phyloP scores from a whole-genome alignment of 2,329 filamentous ascomycete species.

The Dothistroma pini region DNA sequence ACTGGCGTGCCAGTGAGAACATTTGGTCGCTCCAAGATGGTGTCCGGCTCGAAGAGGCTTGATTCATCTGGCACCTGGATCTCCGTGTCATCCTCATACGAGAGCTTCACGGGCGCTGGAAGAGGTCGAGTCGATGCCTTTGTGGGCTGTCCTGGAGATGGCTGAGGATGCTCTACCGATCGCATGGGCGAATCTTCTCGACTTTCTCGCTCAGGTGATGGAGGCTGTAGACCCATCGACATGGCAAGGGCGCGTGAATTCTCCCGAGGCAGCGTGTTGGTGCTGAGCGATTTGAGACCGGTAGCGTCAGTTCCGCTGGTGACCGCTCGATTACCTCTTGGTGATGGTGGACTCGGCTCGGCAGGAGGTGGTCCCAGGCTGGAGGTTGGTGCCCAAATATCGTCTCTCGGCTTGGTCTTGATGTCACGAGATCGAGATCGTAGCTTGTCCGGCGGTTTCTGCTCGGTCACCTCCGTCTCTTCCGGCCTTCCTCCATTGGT shows the following conservation, averaged over 20 bases:
- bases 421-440: constrained; percentile 11
- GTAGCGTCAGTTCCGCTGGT: constrained; percentile 27
- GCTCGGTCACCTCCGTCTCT: no score
- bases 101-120: background rate
- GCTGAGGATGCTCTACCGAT: constrained; percentile 11
- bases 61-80: constrained; percentile 15
- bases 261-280: constrained; percentile 24
- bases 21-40: constrained; percentile 9
- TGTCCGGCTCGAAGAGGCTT: constrained; percentile 21
- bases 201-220: constrained; percentile 16
- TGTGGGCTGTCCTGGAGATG: constrained; percentile 11
- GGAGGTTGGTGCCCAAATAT: constrained; percentile 28
- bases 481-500: background rate
- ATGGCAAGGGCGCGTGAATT: constrained; percentile 14
- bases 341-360: constrained; percentile 13
- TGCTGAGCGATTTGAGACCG: constrained; percentile 28
- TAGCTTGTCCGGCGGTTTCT: background rate
- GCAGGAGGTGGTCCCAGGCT: constrained; percentile 10
- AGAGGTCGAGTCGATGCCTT: background rate
- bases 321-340: constrained; percentile 20
- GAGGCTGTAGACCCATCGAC: constrained; percentile 21
- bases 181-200: constrained; percentile 22
- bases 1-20: constrained; percentile 9
- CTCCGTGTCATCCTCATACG: constrained; percentile 8
- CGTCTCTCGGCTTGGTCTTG: constrained; percentile 15